These are phyloP conservation scores for Hypholoma fasciculare DNA, from an alignment of 768 basidiomycete genomes.

Conservation along the genomic window DNA sequence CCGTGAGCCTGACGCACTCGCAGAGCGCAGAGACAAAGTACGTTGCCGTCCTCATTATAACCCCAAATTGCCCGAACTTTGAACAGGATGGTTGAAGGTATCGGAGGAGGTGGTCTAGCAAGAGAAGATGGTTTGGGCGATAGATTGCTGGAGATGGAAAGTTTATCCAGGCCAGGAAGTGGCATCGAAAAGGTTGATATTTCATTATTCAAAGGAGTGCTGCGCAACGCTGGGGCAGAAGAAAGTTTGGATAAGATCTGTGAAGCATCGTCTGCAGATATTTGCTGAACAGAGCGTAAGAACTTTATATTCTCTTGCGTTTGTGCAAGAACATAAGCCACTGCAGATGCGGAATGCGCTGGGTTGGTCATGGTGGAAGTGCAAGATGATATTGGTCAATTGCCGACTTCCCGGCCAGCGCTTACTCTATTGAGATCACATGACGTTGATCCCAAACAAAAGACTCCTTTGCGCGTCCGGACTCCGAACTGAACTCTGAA, in stretches of 20 bases:
- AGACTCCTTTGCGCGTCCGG: background rate
- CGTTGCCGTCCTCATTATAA: conserved; percentile 62
- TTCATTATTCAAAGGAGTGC: background rate
- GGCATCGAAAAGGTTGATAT: conserved; percentile 4
- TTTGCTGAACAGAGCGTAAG: conserved; percentile 46
- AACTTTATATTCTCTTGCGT: conserved; percentile 58
- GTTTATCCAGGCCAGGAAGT: conserved; percentile 5
- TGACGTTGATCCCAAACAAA: background rate
- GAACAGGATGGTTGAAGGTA: conserved; percentile 25
- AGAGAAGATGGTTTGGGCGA: conserved; percentile 13
- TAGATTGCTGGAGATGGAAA: conserved; percentile 3
- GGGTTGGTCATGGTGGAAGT: conserved; percentile 14
- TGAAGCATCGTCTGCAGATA: conserved; percentile 45
- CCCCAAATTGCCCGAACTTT: conserved; percentile 60
- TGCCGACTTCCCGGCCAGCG: background rate
- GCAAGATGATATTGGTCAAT: background rate
- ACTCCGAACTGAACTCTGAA: background rate
- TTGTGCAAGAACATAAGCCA: conserved; percentile 55
- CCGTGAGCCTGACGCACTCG: background rate
- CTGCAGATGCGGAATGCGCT: conserved; percentile 4
- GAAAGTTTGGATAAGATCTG: conserved; percentile 36
- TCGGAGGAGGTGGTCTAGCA: conserved; percentile 13
- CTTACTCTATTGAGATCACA: background rate
- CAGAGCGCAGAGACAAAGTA: conserved; percentile 18
- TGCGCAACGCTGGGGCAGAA: conserved; percentile 2